Evolutionary conservation across 306 rosid species (phyloP).

Genomic region (Trifolium subterraneum): DNA sequence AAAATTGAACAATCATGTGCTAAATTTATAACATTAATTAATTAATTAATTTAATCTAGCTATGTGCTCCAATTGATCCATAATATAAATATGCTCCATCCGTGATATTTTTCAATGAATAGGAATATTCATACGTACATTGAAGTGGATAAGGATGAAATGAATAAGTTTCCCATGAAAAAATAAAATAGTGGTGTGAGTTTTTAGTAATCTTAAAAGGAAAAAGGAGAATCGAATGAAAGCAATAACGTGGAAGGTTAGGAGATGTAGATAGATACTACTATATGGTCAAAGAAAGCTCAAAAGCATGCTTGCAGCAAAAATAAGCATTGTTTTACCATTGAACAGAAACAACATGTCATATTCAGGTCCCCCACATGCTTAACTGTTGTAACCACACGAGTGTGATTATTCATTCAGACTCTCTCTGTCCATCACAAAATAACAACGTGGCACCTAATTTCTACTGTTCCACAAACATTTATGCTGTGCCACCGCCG

Average conservation of each 20-base stretch:
- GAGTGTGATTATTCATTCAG: constrained; percentile 56
- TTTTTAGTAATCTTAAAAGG: constrained; percentile 1
- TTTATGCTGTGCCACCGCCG: constrained; percentile 39
- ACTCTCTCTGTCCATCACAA: constrained; percentile 25
- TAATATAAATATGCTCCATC: not conserved
- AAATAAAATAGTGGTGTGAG: constrained; percentile 1
- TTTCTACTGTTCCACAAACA: constrained; percentile 34
- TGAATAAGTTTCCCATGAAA: constrained; percentile 20
- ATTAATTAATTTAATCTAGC: no score
- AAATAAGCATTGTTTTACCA: constrained; percentile 14
- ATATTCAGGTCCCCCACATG: constrained; percentile 50
- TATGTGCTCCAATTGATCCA: not conserved
- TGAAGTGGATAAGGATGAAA: constrained; percentile 49
- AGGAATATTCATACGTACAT: not conserved
- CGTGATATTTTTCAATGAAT: constrained; percentile 2
- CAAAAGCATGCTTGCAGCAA: not conserved
- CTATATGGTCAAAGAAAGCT: constrained; percentile 38
- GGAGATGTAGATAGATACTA: not conserved
- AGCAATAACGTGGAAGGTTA: constrained; percentile 43
- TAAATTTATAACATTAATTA: no score
- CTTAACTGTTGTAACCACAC: constrained; percentile 45
- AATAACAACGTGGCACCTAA: constrained; percentile 17
- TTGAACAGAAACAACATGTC: constrained; percentile 38
- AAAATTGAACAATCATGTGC: no score
- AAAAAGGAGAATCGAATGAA: constrained; percentile 3